Evolutionary conservation across 257 asterid genomes (phyloP).

Genomic region (Asclepias syriaca): DNA sequence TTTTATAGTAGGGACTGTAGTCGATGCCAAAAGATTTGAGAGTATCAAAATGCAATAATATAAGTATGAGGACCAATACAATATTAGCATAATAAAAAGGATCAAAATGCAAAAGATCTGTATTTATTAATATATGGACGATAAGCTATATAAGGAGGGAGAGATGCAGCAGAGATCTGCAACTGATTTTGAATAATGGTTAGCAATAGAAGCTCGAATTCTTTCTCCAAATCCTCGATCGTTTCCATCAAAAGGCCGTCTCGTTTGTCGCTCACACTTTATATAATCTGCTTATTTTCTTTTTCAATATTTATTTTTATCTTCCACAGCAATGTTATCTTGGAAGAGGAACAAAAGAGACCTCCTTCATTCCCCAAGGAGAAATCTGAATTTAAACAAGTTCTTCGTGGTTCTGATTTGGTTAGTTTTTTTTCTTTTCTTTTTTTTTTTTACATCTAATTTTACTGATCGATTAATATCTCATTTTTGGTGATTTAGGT

Average conservation of each 20-base stretch:
- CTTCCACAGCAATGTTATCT: slow-evolving; percentile 51
- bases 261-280: slow-evolving; percentile 40
- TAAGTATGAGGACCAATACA: too few species aligned
- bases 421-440: background rate
- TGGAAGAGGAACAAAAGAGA: slow-evolving; percentile 39
- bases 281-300: slow-evolving; percentile 46
- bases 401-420: slow-evolving; percentile 7
- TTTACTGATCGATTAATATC: background rate
- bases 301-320: slow-evolving; percentile 60
- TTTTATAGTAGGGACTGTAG: too few species aligned
- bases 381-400: slow-evolving; percentile 36
- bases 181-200: slow-evolving; percentile 28
- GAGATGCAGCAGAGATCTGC: background rate
- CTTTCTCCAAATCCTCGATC: slow-evolving; percentile 25
- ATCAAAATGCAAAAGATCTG: too few species aligned
- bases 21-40: too few species aligned
- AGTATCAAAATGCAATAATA: too few species aligned
- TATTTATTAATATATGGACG: too few species aligned
- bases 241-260: slow-evolving; percentile 34
- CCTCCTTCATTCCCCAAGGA: slow-evolving; percentile 27
- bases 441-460: background rate
- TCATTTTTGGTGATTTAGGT: background rate
- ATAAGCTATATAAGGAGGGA: background rate
- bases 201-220: slow-evolving; percentile 28
- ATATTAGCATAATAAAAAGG: too few species aligned